Base-by-base conservation (phyloP, 2,329 filamentous ascomycete genomes). In the Geosmithia morbida region DNA sequence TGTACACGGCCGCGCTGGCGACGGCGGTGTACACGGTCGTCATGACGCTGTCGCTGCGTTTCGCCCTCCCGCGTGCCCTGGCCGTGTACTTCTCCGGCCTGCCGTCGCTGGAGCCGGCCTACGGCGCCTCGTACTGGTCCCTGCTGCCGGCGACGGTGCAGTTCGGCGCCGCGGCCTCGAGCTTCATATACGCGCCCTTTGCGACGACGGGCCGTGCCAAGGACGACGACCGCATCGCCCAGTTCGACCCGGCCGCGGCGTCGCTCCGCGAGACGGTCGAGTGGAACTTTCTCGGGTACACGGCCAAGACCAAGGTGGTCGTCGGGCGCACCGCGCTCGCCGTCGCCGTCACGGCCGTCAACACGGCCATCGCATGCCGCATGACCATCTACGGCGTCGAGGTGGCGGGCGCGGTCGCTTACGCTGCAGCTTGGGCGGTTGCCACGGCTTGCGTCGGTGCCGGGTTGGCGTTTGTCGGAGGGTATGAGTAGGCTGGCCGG, bases 121-220 rank as follows among this genome's bases (percentile, higher is more conserved):
- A 90, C 59, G 67, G 74, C 19, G 75, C 82, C 11, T 75, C 75
- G 1, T 76, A 79, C 39, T 61, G 74, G 41, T 70, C 74, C 8
- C 70, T 85, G 44, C 63, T 87, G 3, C 79, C 82, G 1, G 72
- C 73, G 42, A 70, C 71, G 7, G 52, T 75, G 3, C 56, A 70
- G 2, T 70, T 85, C 17, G 89, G 88, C 2, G 69, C 79, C 51
- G 84, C 86, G 1, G 80, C 83, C 4, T 79, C 79, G 51, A 74
- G 76, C 43, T 90, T 94, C 60, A 77, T 96, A 54, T 94, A 95
- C 61, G 76, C 78, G 40, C 80, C 83, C 2, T 74, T 78, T 19
- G 74, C 77, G 17, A 72, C 69, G 14, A 71, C 74, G 0, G 73
- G 71, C 22, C 66, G 65, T 22, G 70, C 66, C 16, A 58, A 60